Base-by-base conservation (phyloP, 805 yeast species). In the Saturnispora serradocipensis region DNA sequence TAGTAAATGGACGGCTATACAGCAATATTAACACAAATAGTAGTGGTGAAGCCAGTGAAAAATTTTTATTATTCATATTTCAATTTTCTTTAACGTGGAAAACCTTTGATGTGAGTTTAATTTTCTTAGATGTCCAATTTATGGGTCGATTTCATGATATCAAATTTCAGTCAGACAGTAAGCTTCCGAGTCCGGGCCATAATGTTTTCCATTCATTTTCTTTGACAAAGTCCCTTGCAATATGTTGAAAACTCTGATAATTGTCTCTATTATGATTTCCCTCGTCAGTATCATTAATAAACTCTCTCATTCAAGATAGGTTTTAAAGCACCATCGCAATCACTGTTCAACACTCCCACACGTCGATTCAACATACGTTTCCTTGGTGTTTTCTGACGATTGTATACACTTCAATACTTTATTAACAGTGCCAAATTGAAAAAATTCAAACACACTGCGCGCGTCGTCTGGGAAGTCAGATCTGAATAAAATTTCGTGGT, bases 1-100 rank as follows among this genome's bases (percentile, higher is more conserved):
- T 59, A 60, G 63, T 60, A 61, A 50, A 42, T 10, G 30, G 20
- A 30, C 13, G 3, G 13, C 15, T 9, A 10, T 13, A 30, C 8
- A 30, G 34, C 15, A 4, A 30, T 3, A 10, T 30, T 30, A 30
- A 30, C 15, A 9, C 15, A 30, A 30, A 13, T 13, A 30, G 13
- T 13, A 30, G 15, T 10, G 4, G 34, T 30, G 11, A 10, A 25
- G 28, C 28, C 28, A 25, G 28, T 25, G 28, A 30, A 30, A 30
- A 30, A 30, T 30, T 30, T 30, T 30, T 11, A 30, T 10, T 9
- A 30, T 30, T 4, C 34, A 9, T 11, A 13, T 30, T 30, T 30
- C 34, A 25, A 25, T 7, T 7, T 25, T 25, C 28, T 25, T 7
- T 25, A 8, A 2, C 3, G 25, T 25, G 9, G 9, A 25, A 25